These are phyloP conservation scores for Trichoderma asperelloides DNA, from an alignment of 495 filamentous ascomycete genomes.

Conservation along the genomic window DNA sequence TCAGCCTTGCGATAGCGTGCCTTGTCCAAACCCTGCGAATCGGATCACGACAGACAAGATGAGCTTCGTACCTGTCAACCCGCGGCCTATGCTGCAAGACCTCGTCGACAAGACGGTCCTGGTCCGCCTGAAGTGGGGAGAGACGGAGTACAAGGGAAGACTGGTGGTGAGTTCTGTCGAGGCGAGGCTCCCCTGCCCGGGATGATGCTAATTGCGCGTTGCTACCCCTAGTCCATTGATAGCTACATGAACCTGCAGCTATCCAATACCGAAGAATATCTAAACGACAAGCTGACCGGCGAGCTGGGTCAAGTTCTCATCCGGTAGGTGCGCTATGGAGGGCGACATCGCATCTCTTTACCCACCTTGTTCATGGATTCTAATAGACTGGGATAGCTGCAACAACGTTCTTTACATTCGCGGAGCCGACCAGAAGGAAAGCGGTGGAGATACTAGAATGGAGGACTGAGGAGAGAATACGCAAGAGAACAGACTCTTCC, in stretches of 20 bases:
- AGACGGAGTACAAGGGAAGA: conserved; percentile 90
- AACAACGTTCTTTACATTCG: conserved; percentile 97
- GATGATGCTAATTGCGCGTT: neutral
- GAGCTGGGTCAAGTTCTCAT: conserved; percentile 85
- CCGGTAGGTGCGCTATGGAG: conserved; percentile 42
- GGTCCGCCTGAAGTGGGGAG: conserved; percentile 93
- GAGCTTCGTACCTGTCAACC: conserved; percentile 74
- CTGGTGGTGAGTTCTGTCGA: conserved; percentile 47
- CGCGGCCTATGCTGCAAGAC: conserved; percentile 78
- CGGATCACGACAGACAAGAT: conserved; percentile 24
- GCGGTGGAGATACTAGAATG: conserved; percentile 49
- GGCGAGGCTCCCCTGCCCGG: conserved; percentile 16
- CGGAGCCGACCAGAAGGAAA: conserved; percentile 48
- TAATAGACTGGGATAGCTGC: conserved; percentile 43
- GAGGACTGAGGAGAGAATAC: conserved; percentile 39
- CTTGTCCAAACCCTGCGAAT: neutral
- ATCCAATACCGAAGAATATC: conserved; percentile 78
- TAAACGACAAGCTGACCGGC: conserved; percentile 79
- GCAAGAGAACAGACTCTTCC: neutral
- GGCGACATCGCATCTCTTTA: conserved; percentile 7
- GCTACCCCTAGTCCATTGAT: conserved; percentile 53
- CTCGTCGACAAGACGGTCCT: conserved; percentile 86
- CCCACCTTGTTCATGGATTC: conserved; percentile 1
- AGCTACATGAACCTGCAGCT: conserved; percentile 99
- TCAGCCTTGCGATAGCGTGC: conserved; percentile 4